phyloP scores from a whole-genome alignment of 2,329 filamentous ascomycete species.

The Aspergillus fumigatiaffinis region DNA sequence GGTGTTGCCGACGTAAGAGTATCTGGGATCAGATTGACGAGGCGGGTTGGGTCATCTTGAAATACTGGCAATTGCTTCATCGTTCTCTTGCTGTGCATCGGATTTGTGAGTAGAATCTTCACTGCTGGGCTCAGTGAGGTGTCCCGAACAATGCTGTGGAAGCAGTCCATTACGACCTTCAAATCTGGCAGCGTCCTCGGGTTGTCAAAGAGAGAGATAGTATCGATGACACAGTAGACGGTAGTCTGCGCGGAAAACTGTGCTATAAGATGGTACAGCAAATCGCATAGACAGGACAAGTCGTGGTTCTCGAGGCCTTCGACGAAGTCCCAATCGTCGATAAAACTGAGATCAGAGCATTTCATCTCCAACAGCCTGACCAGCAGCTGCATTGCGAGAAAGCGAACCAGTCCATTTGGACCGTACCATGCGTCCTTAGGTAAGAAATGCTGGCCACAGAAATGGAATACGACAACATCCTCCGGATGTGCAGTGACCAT shows the following conservation, averaged over 20 bases:
- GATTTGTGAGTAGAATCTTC: background rate
- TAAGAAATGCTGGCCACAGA: too few relatives aligned
- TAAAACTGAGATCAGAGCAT: background rate
- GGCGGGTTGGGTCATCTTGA: background rate
- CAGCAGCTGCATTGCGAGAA: background rate
- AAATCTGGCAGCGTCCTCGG: background rate
- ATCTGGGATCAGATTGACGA: background rate
- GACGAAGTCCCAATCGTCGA: background rate
- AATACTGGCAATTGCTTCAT: background rate
- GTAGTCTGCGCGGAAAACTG: background rate
- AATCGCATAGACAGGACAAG: background rate
- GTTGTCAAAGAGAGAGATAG: background rate
- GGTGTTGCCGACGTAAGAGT: background rate
- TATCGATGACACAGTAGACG: background rate
- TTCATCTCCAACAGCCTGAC: background rate
- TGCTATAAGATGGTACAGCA: background rate
- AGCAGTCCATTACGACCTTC: background rate
- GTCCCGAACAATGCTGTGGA: background rate
- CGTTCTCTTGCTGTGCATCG: background rate
- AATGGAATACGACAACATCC: too few relatives aligned
- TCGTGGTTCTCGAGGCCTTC: background rate
- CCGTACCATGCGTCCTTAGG: background rate
- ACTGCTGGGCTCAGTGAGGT: background rate
- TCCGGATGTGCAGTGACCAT: too few relatives aligned
- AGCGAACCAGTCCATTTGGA: background rate